These are phyloP conservation scores for Danielia oregonensis DNA, from an alignment of 805 yeast species.

Conservation along the genomic window DNA sequence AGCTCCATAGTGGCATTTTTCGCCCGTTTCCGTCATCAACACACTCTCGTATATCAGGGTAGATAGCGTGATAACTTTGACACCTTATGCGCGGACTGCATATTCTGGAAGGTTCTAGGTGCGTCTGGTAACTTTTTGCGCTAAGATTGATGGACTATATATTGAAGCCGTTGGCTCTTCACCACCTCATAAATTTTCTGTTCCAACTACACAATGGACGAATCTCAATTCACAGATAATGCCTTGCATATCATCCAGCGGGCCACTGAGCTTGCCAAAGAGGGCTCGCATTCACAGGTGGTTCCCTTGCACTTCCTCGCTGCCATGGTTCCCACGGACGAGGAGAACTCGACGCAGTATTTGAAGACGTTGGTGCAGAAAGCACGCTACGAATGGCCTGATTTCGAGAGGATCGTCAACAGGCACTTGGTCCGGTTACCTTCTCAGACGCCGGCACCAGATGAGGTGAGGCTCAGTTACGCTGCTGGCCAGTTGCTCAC, in stretches of 20 bases:
- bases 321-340: conserved; percentile 75
- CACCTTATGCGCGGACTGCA: conserved; percentile 3
- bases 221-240: conserved; percentile 87
- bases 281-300: conserved; percentile 78
- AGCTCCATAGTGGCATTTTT: too few species aligned
- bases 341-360: conserved; percentile 46
- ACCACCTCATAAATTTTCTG: neutral
- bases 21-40: too few species aligned
- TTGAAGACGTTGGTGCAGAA: conserved; percentile 79
- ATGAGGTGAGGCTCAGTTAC: conserved; percentile 69
- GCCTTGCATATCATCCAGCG: conserved; percentile 77
- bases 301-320: conserved; percentile 88
- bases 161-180: too few species aligned
- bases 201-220: conserved; percentile 39
- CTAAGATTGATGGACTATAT: too few species aligned
- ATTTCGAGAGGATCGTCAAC: conserved; percentile 76
- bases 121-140: too few species aligned
- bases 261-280: conserved; percentile 80
- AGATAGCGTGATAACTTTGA: too few species aligned
- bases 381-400: conserved; percentile 83
- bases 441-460: conserved; percentile 85
- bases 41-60: too few species aligned
- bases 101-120: conserved; percentile 14
- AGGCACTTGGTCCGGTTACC: conserved; percentile 80
- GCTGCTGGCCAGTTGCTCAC: conserved; percentile 73